Evolutionary conservation across 257 asterid species (phyloP), one percentile per base, ranked within the genome.

Genomic region (Nicotiana noctiflora): DNA sequence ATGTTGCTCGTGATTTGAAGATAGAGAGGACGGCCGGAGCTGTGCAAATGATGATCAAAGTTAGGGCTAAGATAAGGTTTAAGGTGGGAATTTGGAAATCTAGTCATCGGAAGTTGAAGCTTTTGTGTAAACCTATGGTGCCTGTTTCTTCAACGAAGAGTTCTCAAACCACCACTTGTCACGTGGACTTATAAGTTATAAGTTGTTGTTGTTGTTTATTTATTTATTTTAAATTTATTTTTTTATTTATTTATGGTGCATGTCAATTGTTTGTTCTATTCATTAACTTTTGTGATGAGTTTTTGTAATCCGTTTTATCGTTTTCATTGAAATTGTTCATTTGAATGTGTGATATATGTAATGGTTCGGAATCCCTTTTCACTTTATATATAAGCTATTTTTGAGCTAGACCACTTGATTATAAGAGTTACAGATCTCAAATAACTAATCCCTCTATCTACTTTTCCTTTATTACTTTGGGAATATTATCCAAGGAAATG

Each of bases 41-140:
- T 12, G 79, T 90, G 34, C 84, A 78, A 19, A 52, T 95, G 84
- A 90, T 85, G 44, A 83, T 95, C 10, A 82, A 83, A 11, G 68
- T 95, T n/a, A 84, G 88, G 89, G 95, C 96, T 5, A 90, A 89
- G 79, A 89, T 95, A 18, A 84, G 98, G 86, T 65, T 89, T 27
- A 93, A 90, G 88, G 83, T 95, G 1, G 97, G 98, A 23, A 82
- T 80, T 18, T 83, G 89, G 46, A 95, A 93, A 80, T 85, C 86
- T 6, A 85, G 88, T 31, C 97, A 89, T 76, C 89, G 94, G 29
- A 90, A 85, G 40, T 77, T 93, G 29, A 89, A 86, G 90, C 83
- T 90, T 9, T 6, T 40, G 1, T 95, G 99, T 82, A 89, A 82
- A 4, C 67, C 90, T 0, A 44, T 90, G 8, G 93, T 89, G 55